Evolutionary conservation across 257 asterid species (phyloP).

Genomic region (Eustoma russellianum): DNA sequence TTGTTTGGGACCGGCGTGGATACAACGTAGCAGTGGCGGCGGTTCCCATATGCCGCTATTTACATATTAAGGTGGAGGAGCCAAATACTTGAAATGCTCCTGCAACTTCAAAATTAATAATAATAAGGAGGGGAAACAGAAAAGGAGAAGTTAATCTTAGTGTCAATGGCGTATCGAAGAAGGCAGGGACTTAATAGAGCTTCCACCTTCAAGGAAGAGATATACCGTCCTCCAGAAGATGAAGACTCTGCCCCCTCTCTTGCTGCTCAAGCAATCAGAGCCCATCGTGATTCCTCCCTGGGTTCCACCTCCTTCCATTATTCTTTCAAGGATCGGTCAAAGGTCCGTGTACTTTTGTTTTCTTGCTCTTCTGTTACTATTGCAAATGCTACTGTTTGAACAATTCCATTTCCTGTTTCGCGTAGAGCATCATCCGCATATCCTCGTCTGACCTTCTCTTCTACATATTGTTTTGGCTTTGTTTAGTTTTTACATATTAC

Average conservation of each 20-base stretch:
- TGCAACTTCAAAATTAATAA: too few relatives aligned
- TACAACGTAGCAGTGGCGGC: too few relatives aligned
- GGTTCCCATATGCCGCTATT: too few relatives aligned
- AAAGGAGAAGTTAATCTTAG: too few relatives aligned
- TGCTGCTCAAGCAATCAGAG: slow-evolving; percentile 65
- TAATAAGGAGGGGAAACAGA: too few relatives aligned
- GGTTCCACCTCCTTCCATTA: slow-evolving; percentile 25
- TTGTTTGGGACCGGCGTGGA: too few relatives aligned
- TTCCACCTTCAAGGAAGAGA: slow-evolving; percentile 54
- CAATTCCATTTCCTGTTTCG: too few relatives aligned
- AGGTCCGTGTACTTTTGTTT: slow-evolving; percentile 12
- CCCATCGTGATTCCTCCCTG: slow-evolving; percentile 44
- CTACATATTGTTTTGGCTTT: not conserved
- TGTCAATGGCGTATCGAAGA: slow-evolving; percentile 50
- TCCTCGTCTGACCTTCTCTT: not conserved
- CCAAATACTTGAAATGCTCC: too few relatives aligned
- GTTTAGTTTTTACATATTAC: not conserved
- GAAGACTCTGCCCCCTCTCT: slow-evolving; percentile 29
- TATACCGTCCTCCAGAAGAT: slow-evolving; percentile 1
- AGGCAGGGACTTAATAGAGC: slow-evolving; percentile 45
- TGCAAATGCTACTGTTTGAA: not conserved
- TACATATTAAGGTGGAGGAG: too few relatives aligned
- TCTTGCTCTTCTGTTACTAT: not conserved
- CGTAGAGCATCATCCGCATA: too few relatives aligned
- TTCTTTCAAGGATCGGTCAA: slow-evolving; percentile 19